Conservation (phyloP, 345 rosid genomes). For the Isatis tinctoria region DNA sequence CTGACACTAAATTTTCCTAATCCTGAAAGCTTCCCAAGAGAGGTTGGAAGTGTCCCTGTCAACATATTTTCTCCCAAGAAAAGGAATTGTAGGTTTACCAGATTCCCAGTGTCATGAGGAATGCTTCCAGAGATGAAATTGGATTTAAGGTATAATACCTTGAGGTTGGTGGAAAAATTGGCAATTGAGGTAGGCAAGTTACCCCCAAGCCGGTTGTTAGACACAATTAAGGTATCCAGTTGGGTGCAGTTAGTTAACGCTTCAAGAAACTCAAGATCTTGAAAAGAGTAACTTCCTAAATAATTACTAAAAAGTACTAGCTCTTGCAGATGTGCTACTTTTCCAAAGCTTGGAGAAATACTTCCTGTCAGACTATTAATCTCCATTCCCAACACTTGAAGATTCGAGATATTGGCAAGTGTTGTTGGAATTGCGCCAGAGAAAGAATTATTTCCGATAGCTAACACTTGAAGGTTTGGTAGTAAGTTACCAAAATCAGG, state of each 20-base stretch:
- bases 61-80: neutral
- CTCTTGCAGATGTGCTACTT: too few species aligned
- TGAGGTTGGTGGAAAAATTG: neutral
- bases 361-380: neutral
- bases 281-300: neutral
- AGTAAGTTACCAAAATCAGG: neutral
- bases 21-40: neutral
- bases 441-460: constrained; percentile 20
- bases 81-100: neutral
- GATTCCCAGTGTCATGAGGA: neutral
- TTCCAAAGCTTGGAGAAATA: neutral
- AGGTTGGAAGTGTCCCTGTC: neutral
- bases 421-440: constrained; percentile 28
- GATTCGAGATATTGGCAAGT: constrained; percentile 28
- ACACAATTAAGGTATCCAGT: neutral
- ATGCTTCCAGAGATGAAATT: neutral
- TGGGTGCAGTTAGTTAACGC: constrained; percentile 7
- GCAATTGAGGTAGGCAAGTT: neutral
- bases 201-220: neutral
- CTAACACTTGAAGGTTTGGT: neutral
- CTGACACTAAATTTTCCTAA: neutral
- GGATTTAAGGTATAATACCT: neutral
- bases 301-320: too few species aligned
- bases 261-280: neutral
- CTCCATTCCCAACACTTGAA: neutral